phyloP scores from a whole-genome alignment of 768 basidiomycete genomes.

The Tulasnella sp. region DNA sequence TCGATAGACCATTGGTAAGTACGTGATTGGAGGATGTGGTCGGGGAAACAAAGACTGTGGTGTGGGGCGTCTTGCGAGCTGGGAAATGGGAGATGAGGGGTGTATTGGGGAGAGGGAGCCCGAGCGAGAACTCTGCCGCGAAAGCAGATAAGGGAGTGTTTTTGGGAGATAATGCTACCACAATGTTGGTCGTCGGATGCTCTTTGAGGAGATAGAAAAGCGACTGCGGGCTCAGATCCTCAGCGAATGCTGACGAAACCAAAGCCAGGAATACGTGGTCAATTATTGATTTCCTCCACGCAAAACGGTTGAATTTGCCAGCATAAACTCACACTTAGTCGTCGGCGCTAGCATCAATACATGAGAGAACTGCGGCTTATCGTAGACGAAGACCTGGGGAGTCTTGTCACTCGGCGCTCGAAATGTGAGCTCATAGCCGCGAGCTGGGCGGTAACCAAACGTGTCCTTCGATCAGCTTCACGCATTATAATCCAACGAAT shows the following conservation, averaged over 20 bases:
- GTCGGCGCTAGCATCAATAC: conserved; percentile 80
- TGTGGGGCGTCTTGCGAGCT: conserved; percentile 50
- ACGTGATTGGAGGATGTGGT: conserved; percentile 26
- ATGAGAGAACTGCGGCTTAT: conserved; percentile 68
- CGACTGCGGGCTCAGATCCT: conserved; percentile 73
- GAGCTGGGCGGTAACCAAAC: no score
- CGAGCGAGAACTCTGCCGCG: conserved; percentile 84
- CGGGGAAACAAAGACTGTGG: conserved; percentile 54
- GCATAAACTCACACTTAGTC: conserved; percentile 56
- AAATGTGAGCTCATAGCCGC: conserved; percentile 82
- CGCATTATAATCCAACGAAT: background rate
- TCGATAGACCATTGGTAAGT: conserved; percentile 39
- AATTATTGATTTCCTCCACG: background rate
- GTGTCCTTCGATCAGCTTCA: no score
- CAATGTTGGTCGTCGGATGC: conserved; percentile 56
- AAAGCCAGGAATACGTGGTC: background rate
- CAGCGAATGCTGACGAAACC: conserved; percentile 42
- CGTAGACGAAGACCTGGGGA: conserved; percentile 58
- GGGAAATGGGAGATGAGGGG: conserved; percentile 82
- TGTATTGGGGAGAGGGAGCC: conserved; percentile 75
- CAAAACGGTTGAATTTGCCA: background rate
- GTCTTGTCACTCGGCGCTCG: conserved; percentile 66
- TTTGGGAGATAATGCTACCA: conserved; percentile 69
- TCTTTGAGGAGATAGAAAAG: conserved; percentile 59
- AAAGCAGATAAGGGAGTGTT: conserved; percentile 64